A percentile compares a stretch with the other conserved stretches of the same genome.
phyloP scores from a whole-genome alignment of 2,329 filamentous ascomycete genomes.

The Bipolaris sorokiniana region DNA sequence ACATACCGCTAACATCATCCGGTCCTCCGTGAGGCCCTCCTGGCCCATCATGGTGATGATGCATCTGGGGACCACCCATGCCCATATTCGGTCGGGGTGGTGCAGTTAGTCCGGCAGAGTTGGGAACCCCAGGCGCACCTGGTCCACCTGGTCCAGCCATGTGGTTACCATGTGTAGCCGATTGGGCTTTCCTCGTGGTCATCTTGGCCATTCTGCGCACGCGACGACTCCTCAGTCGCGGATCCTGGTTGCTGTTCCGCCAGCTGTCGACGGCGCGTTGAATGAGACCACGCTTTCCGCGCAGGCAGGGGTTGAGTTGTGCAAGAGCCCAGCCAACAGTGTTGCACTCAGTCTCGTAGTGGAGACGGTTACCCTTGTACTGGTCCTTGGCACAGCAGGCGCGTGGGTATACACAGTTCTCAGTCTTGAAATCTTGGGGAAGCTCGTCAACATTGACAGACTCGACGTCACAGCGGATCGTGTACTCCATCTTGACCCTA shows the following conservation, averaged over 20 bases:
- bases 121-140: conserved; percentile 69
- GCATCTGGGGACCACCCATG: conserved; percentile 68
- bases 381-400: conserved; percentile 95
- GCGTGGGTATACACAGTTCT: conserved; percentile 97
- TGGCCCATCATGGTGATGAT: conserved; percentile 75
- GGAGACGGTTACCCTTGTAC: conserved; percentile 92
- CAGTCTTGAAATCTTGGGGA: conserved; percentile 88
- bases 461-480: conserved; percentile 96
- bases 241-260: conserved; percentile 98
- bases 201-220: conserved; percentile 97
- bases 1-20: conserved; percentile 96
- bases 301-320: conserved; percentile 85
- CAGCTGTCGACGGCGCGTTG: conserved; percentile 97
- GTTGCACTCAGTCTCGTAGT: conserved; percentile 99
- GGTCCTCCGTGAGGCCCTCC: conserved; percentile 70
- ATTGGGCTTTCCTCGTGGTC: conserved; percentile 77
- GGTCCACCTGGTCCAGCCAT: conserved; percentile 69
- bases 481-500: conserved; percentile 99
- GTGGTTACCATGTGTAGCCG: conserved; percentile 65
- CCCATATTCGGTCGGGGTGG: conserved; percentile 67
- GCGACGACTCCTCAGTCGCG: conserved; percentile 83
- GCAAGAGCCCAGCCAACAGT: conserved; percentile 99
- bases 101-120: conserved; percentile 65
- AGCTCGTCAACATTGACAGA: conserved; percentile 91
- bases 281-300: conserved; percentile 93